Percentiles rank a stretch among this genome's conserved stretches.
Evolutionary conservation across 129 eudicot species (phyloP).

Genomic region (Glebionis coronaria): DNA sequence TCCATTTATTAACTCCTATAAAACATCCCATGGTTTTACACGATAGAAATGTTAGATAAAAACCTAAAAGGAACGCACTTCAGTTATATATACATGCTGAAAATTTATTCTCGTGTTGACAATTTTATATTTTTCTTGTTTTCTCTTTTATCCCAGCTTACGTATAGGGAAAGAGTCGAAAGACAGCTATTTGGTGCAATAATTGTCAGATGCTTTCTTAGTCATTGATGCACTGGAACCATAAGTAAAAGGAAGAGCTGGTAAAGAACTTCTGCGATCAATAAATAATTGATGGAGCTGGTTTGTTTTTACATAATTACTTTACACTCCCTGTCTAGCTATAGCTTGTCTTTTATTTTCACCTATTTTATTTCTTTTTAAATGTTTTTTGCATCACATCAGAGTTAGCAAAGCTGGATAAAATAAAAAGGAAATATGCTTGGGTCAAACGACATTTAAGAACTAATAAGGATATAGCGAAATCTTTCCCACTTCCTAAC

Average conservation of each 20-base stretch:
- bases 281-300: constrained; percentile 98
- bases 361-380: too few relatives aligned
- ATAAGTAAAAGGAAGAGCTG: constrained; percentile 89
- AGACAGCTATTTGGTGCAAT: constrained; percentile 79
- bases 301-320: too few relatives aligned
- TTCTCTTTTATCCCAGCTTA: constrained; percentile 42
- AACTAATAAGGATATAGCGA: constrained; percentile 93
- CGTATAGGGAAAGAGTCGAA: too few relatives aligned
- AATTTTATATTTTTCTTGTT: constrained; percentile 20
- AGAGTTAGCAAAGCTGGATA: constrained; percentile 88
- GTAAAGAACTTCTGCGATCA: constrained; percentile 90
- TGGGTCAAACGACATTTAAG: constrained; percentile 84
- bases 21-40: too few relatives aligned
- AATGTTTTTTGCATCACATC: constrained; percentile 9
- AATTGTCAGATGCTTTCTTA: constrained; percentile 88
- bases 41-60: too few relatives aligned
- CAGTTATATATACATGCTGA: too few relatives aligned
- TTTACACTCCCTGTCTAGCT: too few relatives aligned
- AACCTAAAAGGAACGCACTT: too few relatives aligned
- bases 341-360: constrained; percentile 7
- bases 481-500: constrained; percentile 94
- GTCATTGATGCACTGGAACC: constrained; percentile 99
- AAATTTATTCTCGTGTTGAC: not conserved
- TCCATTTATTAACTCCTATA: too few relatives aligned
- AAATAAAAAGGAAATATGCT: constrained; percentile 82